These are phyloP conservation scores for Cryptosporidium ubiquitum DNA, from an alignment of 169 alveolate species.

Conservation along the genomic window DNA sequence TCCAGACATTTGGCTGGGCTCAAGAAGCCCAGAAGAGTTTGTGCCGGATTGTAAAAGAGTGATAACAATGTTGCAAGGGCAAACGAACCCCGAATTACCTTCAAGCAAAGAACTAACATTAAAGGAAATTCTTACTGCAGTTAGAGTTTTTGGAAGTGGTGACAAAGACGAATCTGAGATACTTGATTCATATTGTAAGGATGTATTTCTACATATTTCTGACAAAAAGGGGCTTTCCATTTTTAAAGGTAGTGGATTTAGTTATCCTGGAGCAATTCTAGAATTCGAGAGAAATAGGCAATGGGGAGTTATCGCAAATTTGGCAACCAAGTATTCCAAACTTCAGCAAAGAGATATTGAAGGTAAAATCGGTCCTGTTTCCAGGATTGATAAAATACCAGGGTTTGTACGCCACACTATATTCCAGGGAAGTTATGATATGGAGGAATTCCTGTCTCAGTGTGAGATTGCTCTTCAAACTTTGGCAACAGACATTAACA, in stretches of 20 bases:
- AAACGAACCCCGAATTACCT: constrained; percentile 12
- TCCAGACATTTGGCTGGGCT: constrained; percentile 63
- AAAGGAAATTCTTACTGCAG: constrained; percentile 50
- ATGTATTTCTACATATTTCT: constrained; percentile 22
- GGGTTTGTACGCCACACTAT: constrained; percentile 59
- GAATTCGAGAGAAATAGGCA: constrained; percentile 68
- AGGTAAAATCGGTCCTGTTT: constrained; percentile 39
- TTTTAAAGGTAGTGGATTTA: constrained; percentile 65
- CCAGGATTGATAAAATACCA: constrained; percentile 33
- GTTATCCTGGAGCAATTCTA: constrained; percentile 68
- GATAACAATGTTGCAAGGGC: constrained; percentile 17
- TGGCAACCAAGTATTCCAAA: constrained; percentile 12
- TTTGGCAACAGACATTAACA: constrained; percentile 37
- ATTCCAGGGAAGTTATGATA: constrained; percentile 69
- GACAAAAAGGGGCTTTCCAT: constrained; percentile 23
- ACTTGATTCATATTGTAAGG: constrained; percentile 46
- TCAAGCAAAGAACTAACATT: constrained; percentile 7
- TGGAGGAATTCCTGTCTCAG: constrained; percentile 39
- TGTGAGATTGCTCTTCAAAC: constrained; percentile 47
- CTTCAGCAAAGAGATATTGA: constrained; percentile 31
- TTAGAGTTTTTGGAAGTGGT: constrained; percentile 1
- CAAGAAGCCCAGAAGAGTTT: constrained; percentile 49
- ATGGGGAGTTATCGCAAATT: constrained; percentile 52
- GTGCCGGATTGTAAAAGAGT: constrained; percentile 43
- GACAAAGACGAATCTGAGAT: constrained; percentile 32